These are phyloP conservation scores for Blepharisma stoltei DNA, from an alignment of 73 alveolate genomes.

Conservation along the genomic window DNA sequence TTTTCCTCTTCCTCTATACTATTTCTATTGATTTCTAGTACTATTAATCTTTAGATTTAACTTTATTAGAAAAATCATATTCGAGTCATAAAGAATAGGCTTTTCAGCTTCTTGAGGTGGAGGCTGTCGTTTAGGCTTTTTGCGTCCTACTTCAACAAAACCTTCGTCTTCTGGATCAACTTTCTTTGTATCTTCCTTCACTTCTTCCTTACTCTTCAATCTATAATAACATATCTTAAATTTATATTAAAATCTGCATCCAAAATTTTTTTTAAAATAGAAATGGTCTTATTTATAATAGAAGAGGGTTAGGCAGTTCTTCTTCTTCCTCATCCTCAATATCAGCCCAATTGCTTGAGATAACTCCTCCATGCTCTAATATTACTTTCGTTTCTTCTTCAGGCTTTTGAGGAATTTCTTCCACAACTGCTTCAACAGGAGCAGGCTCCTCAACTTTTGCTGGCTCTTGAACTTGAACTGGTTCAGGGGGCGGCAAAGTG, in stretches of 20 bases:
- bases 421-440: neutral
- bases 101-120: no score
- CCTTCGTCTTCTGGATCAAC: neutral
- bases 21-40: neutral
- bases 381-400: neutral
- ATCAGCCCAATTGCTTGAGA: neutral
- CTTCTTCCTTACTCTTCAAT: no score
- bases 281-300: no score
- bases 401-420: neutral
- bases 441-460: neutral
- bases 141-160: neutral
- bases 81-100: no score
- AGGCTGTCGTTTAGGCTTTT: neutral
- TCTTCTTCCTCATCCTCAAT: neutral
- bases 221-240: no score
- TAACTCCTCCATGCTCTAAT: neutral
- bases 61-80: no score
- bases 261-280: no score
- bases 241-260: no score
- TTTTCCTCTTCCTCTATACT: constrained; percentile 5
- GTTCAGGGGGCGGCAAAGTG: neutral
- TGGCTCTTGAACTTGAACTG: neutral
- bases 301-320: no score
- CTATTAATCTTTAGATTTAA: no score
- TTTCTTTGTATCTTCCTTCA: neutral